phyloP scores from a whole-genome alignment of 345 rosid genomes.

The Balakata baccata region DNA sequence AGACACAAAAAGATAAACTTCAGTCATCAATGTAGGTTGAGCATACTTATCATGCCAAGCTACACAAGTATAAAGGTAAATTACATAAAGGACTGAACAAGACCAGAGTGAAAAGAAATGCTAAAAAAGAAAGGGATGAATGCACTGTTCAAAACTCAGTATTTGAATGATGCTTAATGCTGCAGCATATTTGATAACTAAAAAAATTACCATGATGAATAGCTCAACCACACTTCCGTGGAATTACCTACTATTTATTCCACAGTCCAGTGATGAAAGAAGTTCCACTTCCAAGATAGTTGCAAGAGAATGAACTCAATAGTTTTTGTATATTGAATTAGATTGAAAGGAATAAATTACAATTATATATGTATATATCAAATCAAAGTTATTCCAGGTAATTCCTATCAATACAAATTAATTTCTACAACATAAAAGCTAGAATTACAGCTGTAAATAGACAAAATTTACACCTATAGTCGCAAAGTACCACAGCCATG shows the following conservation, averaged over 20 bases:
- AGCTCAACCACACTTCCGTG: not conserved
- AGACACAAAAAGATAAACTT: slow-evolving; percentile 2
- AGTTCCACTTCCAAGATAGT: not conserved
- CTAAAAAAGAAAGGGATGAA: not conserved
- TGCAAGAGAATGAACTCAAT: no score
- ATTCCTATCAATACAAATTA: no score
- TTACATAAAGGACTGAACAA: slow-evolving; percentile 5
- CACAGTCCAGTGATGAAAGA: not conserved
- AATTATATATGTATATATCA: no score
- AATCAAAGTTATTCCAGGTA: no score
- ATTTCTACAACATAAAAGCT: no score
- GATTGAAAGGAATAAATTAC: no score
- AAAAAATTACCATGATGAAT: not conserved
- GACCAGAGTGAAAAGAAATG: not conserved
- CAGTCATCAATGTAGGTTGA: not conserved
- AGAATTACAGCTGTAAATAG: no score
- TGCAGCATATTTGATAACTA: not conserved
- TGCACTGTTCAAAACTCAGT: not conserved
- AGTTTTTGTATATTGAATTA: no score
- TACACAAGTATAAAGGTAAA: not conserved
- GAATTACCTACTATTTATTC: not conserved
- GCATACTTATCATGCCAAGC: not conserved
- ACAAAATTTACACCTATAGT: no score
- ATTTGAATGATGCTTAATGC: not conserved
- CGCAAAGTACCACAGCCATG: no score